Conservation (phyloP, 2,329 filamentous ascomycete species). For the Penicillium sp. region DNA sequence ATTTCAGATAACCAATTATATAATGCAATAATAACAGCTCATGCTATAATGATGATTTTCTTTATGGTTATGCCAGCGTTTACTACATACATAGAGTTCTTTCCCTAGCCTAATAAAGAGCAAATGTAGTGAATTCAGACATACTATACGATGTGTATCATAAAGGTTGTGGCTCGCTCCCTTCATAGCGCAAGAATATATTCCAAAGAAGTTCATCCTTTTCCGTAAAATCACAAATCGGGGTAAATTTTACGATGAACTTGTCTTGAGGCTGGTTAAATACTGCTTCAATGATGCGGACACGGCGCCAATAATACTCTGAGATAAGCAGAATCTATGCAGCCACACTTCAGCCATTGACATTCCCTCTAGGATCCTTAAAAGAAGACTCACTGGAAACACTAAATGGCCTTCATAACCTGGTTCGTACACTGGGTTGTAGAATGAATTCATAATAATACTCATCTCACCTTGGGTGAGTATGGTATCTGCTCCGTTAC, state of each 20-base stretch:
- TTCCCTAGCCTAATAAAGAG: neutral
- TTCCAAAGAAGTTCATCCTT: neutral
- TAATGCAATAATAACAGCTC: too few species aligned
- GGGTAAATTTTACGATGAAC: neutral
- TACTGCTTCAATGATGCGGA: neutral
- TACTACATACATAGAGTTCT: neutral
- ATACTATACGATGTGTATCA: neutral
- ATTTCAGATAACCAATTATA: too few species aligned
- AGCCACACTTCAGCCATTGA: neutral
- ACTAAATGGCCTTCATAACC: neutral
- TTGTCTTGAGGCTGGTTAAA: neutral
- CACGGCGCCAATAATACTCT: neutral
- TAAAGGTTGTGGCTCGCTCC: neutral
- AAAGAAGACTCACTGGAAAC: neutral
- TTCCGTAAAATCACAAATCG: neutral
- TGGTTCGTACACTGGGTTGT: neutral
- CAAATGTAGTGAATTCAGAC: neutral
- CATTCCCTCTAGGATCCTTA: neutral
- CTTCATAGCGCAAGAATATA: neutral
- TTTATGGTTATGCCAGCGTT: too few species aligned
- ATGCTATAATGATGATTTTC: too few species aligned
- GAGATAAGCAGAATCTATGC: neutral
- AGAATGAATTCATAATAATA: neutral
- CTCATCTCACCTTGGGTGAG: neutral
- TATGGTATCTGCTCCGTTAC: neutral